phyloP scores from a whole-genome alignment of 2,329 filamentous ascomycete species.

The Aspergillus sp. region DNA sequence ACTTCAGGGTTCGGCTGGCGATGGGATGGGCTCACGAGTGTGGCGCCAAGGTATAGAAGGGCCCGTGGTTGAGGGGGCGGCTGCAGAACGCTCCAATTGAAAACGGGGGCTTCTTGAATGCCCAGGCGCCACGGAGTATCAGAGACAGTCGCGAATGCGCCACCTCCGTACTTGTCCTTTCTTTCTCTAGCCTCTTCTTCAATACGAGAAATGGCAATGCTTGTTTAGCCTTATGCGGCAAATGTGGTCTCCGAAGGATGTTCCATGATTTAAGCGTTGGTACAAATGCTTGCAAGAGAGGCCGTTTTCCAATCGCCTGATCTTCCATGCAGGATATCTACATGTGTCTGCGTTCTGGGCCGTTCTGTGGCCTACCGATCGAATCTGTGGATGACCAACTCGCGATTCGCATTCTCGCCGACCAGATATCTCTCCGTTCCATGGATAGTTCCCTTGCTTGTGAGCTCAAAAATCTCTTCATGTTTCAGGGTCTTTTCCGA shows the following conservation, averaged over 20 bases:
- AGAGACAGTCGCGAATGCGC: not conserved
- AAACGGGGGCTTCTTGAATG: not conserved
- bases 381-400: conserved; percentile 56
- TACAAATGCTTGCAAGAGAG: too few species aligned
- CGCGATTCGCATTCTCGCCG: conserved; percentile 54
- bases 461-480: conserved; percentile 48
- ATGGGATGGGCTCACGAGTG: too few species aligned
- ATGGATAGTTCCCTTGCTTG: conserved; percentile 54
- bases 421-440: conserved; percentile 64
- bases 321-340: too few species aligned
- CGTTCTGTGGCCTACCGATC: conserved; percentile 22
- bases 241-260: not conserved
- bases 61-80: too few species aligned
- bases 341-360: too few species aligned
- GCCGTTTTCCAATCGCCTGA: too few species aligned
- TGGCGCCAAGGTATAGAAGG: too few species aligned
- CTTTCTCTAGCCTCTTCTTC: not conserved
- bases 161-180: not conserved
- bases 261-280: too few species aligned
- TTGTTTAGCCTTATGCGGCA: not conserved
- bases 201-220: not conserved
- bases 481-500: conserved; percentile 24
- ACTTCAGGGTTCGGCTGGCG: too few species aligned
- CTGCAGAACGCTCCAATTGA: not conserved
- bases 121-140: too few species aligned